Conservation (phyloP, 2,329 filamentous ascomycete species). For the Penicillium griseofulvum region DNA sequence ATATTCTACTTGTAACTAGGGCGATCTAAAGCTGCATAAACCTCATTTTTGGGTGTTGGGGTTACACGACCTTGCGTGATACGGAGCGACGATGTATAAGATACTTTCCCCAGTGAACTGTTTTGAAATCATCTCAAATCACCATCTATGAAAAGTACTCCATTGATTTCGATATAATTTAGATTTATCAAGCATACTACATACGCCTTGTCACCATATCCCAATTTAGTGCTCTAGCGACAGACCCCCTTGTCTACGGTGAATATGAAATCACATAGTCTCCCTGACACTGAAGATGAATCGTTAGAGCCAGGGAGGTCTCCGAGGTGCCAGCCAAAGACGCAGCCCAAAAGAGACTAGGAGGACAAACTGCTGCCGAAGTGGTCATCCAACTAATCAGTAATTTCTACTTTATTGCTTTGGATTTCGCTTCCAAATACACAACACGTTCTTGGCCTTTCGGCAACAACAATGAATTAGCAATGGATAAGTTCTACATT, state of each 20-base stretch:
- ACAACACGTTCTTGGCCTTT: slow-evolving; percentile 65
- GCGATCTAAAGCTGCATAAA: slow-evolving; percentile 5
- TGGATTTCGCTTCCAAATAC: slow-evolving; percentile 56
- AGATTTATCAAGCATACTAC: neutral
- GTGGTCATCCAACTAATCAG: slow-evolving; percentile 61
- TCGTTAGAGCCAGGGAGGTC: slow-evolving; percentile 50
- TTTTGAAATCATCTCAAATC: neutral
- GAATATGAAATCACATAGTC: slow-evolving; percentile 40
- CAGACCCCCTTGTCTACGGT: slow-evolving; percentile 44
- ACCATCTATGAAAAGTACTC: neutral
- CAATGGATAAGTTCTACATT: slow-evolving; percentile 64
- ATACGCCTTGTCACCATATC: slow-evolving; percentile 11
- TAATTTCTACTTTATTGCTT: slow-evolving; percentile 64
- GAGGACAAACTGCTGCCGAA: slow-evolving; percentile 55
- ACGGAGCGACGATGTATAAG: slow-evolving; percentile 10
- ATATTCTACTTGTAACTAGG: slow-evolving; percentile 9
- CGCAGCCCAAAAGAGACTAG: slow-evolving; percentile 47
- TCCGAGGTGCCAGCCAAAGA: slow-evolving; percentile 51
- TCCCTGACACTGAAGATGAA: slow-evolving; percentile 47
- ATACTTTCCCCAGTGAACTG: neutral
- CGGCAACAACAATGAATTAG: slow-evolving; percentile 59
- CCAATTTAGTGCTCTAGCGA: slow-evolving; percentile 17
- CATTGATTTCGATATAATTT: neutral
- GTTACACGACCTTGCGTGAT: slow-evolving; percentile 15
- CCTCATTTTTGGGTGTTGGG: slow-evolving; percentile 1